Evolutionary conservation across 768 basidiomycete genomes (phyloP), one percentile per base, ranked within the genome.

Genomic region (Pulveroboletus frians): DNA sequence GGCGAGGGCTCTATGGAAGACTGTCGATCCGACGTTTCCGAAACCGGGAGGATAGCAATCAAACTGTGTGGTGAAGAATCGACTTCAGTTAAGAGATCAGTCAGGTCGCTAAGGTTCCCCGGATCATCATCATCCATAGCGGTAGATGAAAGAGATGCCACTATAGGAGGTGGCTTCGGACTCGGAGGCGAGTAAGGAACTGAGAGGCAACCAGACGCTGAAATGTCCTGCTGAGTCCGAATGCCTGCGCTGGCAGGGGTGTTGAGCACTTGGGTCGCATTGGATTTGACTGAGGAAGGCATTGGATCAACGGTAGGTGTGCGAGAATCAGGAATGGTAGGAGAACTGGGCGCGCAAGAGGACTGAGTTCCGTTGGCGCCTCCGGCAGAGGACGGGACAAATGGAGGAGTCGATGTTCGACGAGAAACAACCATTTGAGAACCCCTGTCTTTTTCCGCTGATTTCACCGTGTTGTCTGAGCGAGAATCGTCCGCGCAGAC

Each of bases 31-130:
- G 31, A 34, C 13, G 42, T n/a, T 15, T 49, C 35, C 5, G 42
- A 27, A 26, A 20, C 20, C 5, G 45, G 34, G 10, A 42, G n/a
- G 32, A 20, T 18, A n/a, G 15, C 14, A 14, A 38, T 39, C 26
- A 49, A 36, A 36, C 46, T 41, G 10, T 17, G 41, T 21, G 56
- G 42, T 15, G 65, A 42, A 20, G 55, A 60, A 37, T 45, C 51
- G 23, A 43, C 9, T 17, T 67, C 65, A 17, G 60, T 56, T 46
- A 58, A 48, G 23, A 68, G 59, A 17, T 68, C 67, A 6, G 68
- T 66, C 48, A 69, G 49, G 18, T 62, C 63, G 30, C 65, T 69
- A 14, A 62, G 43, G 35, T 50, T 44, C 23, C 40, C 54, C 2
- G 42, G 14, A 42, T 60, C 52, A 23, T 65, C 57, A 42, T 60